Percentiles rank a stretch among this genome's conserved stretches.
Evolutionary conservation across 179 eudicot species (phyloP).

Genomic region (Amaranthus tricolor): DNA sequence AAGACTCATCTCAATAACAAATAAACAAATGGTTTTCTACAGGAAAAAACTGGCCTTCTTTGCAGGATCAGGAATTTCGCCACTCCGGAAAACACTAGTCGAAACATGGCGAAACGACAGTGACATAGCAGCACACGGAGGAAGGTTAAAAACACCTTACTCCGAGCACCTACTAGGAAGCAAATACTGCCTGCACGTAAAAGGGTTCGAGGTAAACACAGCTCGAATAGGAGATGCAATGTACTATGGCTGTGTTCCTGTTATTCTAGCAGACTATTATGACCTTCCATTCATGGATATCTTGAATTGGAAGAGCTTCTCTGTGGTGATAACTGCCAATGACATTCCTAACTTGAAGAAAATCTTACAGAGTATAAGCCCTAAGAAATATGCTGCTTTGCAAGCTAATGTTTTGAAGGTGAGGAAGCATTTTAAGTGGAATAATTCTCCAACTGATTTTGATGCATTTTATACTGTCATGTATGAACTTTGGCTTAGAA

Average conservation of each 20-base stretch:
- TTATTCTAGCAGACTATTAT: slow-evolving; percentile 74
- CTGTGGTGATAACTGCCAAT: slow-evolving; percentile 45
- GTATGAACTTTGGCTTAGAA: slow-evolving; percentile 86
- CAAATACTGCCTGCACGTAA: slow-evolving; percentile 80
- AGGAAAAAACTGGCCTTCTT: slow-evolving; percentile 80
- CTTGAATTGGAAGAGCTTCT: slow-evolving; percentile 70
- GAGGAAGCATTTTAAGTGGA: slow-evolving; percentile 78
- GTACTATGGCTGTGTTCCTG: slow-evolving; percentile 87
- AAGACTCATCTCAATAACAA: too few species aligned
- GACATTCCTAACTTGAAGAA: slow-evolving; percentile 74
- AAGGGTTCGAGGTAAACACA: slow-evolving; percentile 94
- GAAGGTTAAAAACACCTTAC: slow-evolving; percentile 60
- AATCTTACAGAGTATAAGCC: slow-evolving; percentile 42
- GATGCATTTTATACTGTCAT: slow-evolving; percentile 85
- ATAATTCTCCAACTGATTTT: slow-evolving; percentile 43
- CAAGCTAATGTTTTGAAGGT: slow-evolving; percentile 64
- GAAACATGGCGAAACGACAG: slow-evolving; percentile 62
- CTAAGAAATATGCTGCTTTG: slow-evolving; percentile 42
- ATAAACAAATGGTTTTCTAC: slow-evolving; percentile 13
- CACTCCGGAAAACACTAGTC: slow-evolving; percentile 56
- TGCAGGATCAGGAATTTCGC: slow-evolving; percentile 83
- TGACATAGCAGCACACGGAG: slow-evolving; percentile 49
- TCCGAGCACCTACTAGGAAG: slow-evolving; percentile 57
- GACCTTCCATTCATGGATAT: slow-evolving; percentile 84
- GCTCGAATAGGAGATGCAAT: slow-evolving; percentile 82